Evolutionary conservation across 108 stramenopile genomes (phyloP), one percentile per base, ranked within the genome.

Genomic region (Skeletonema potamos): DNA sequence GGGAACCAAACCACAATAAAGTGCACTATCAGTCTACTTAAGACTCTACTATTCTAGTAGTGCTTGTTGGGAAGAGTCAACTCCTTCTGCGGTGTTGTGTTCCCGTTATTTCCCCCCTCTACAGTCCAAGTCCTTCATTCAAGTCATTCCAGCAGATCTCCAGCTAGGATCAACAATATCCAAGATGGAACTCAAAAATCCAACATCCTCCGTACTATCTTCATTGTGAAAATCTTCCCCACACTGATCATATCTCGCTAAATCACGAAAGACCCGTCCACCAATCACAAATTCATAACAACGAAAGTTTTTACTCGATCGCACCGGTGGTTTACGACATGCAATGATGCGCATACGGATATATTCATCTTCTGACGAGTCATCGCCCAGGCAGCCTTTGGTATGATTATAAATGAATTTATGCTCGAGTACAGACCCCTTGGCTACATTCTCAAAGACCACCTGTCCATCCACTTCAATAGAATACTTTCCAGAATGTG

Each of bases 211-310:
- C 27, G 1, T 24, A 32, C 20, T 54, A 27, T 48, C 66, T 28
- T 68, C 75, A 64, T 76, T 76, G 22, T 62, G 30, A 57, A 69
- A 76, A 12, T 64, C 68, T 46, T 30, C 30, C 12, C 57, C 46
- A 48, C 20, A 48, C 4, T 30, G 17, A 9, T 37, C 12, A 58
- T 58, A 27, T 20, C 46, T 44, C 12, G 20, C 30, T 12, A 76
- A 54, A 34, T 68, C 59, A n/a, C 75, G 75, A 27, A 76, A 76
- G 4, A 68, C 54, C 20, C 34, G 63, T 27, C 68, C 68, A 15
- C 51, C 75, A 48, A 76, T 69, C 1, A 76, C 29, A 54, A 76
- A 76, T 46, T 76, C 75, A 48, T 76, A 76, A 76, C 75, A 76
- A 33, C 75, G 61, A 69, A 76, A 76, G 30, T 76, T 59, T 36